Conservation (phyloP, 768 basidiomycete genomes). For the Russula compacta region DNA sequence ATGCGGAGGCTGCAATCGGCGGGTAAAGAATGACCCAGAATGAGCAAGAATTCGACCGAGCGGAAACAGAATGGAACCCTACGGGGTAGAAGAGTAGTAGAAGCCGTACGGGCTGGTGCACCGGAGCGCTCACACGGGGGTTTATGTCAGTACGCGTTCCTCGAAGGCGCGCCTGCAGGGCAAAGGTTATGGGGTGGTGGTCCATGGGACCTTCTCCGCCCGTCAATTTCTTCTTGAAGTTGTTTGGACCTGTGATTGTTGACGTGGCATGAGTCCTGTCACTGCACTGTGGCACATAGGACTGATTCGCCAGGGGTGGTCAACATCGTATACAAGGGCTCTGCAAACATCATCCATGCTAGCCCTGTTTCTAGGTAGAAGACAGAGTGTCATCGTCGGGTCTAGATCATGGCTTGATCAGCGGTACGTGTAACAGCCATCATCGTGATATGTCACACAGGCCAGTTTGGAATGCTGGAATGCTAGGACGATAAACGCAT, state of each 20-base stretch:
- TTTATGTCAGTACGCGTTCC: not conserved
- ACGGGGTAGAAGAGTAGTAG: constrained; percentile 1
- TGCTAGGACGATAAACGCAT: not conserved
- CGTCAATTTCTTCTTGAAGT: not conserved
- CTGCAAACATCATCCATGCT: constrained; percentile 2
- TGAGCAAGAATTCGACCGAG: not conserved
- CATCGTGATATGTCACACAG: no score
- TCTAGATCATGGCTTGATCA: not conserved
- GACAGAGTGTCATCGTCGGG: not conserved
- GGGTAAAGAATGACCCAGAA: constrained; percentile 1
- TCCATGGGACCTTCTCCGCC: constrained; percentile 7
- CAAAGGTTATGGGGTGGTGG: not conserved
- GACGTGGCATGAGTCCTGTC: constrained; percentile 1
- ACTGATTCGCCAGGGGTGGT: constrained; percentile 13
- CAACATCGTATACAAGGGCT: not conserved
- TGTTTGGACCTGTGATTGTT: constrained; percentile 1
- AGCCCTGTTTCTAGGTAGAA: constrained; percentile 1
- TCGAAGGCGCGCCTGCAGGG: constrained; percentile 1
- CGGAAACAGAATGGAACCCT: constrained; percentile 10
- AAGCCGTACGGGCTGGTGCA: not conserved
- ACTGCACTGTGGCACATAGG: not conserved
- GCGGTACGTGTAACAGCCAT: not conserved
- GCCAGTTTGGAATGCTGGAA: no score
- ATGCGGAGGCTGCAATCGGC: not conserved
- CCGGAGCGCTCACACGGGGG: constrained; percentile 8